Evolutionary conservation across 345 rosid genomes (phyloP).

Genomic region (Euphorbia pulcherrima): DNA sequence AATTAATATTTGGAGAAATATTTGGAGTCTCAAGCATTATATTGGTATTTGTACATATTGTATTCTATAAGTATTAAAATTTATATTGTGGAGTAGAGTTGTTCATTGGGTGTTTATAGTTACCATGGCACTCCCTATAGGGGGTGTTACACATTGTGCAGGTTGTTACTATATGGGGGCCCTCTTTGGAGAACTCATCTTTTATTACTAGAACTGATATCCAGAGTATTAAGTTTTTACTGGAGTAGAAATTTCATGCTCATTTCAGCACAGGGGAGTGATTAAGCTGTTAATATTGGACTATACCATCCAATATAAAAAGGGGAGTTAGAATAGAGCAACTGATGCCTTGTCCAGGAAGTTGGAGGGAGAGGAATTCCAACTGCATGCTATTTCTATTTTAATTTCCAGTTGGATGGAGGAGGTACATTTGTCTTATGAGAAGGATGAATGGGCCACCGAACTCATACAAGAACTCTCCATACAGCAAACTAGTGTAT

Average conservation of each 20-base stretch:
- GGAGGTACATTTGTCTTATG: background rate
- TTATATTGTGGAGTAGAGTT: no score
- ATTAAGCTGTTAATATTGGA: background rate
- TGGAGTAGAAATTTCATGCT: background rate
- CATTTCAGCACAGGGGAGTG: background rate
- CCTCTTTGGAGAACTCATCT: background rate
- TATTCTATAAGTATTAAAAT: no score
- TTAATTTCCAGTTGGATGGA: no score
- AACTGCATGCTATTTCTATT: background rate
- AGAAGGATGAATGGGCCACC: background rate
- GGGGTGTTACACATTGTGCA: no score
- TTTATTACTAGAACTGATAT: background rate
- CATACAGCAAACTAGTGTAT: background rate
- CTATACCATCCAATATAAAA: background rate
- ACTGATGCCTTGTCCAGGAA: background rate
- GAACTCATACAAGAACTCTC: background rate
- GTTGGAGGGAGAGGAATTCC: no score
- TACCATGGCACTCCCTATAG: no score
- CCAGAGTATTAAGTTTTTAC: background rate
- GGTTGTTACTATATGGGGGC: background rate
- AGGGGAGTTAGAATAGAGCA: background rate
- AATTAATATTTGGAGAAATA: no score
- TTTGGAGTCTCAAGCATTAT: no score
- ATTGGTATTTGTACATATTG: no score
- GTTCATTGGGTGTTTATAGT: no score